These are phyloP conservation scores for Picochlorum sp. DNA, from an alignment of 139 green algal genomes.

Conservation along the genomic window DNA sequence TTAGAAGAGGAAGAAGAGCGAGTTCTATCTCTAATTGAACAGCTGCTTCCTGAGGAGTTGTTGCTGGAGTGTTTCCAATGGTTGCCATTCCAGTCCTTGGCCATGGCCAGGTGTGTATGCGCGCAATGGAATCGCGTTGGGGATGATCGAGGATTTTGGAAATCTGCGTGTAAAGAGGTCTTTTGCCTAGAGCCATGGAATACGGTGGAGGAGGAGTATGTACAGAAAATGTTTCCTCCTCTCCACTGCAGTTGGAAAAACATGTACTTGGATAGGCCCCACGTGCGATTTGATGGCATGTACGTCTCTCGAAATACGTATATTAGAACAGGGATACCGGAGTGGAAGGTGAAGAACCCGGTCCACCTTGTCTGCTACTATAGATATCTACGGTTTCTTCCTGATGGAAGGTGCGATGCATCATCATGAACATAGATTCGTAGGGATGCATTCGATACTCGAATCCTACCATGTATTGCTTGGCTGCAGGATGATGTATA, in stretches of 20 bases:
- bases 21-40: conserved; percentile 57
- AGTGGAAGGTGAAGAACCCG: conserved; percentile 45
- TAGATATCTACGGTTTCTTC: conserved; percentile 61
- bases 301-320: conserved; percentile 80
- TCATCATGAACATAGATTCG: too few relatives aligned
- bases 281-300: conserved; percentile 69
- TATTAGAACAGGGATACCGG: conserved; percentile 44
- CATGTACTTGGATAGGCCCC: conserved; percentile 64
- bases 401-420: conserved; percentile 37
- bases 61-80: conserved; percentile 43
- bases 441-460: background rate
- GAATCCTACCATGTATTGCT: background rate
- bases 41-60: conserved; percentile 62
- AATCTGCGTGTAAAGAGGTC: conserved; percentile 47
- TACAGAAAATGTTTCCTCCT: conserved; percentile 24
- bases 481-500: conserved; percentile 49
- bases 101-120: conserved; percentile 53
- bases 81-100: conserved; percentile 48
- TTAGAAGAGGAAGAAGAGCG: conserved; percentile 15
- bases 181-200: conserved; percentile 19
- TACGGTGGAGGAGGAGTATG: background rate
- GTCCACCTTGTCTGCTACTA: conserved; percentile 61
- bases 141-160: conserved; percentile 53
- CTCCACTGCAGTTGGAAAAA: conserved; percentile 43
- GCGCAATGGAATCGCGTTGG: conserved; percentile 43